These are phyloP conservation scores for Erigeron canadensis DNA, from an alignment of 129 eudicot genomes.

Conservation along the genomic window DNA sequence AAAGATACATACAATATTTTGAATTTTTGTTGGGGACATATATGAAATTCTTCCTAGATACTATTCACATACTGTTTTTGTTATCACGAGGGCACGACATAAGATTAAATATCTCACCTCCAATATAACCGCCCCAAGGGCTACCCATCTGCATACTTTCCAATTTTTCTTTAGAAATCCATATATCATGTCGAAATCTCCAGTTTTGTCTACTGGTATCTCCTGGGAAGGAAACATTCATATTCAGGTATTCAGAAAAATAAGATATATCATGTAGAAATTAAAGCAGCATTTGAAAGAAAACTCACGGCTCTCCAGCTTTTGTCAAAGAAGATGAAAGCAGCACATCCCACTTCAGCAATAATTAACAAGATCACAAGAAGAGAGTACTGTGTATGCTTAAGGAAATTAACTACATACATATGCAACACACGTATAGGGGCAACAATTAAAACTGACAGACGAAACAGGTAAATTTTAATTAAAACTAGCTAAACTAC, in stretches of 20 bases:
- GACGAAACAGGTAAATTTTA: background rate
- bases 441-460: too few relatives aligned
- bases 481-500: background rate
- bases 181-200: slow-evolving; percentile 64
- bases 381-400: slow-evolving; percentile 60
- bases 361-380: slow-evolving; percentile 66
- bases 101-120: slow-evolving; percentile 42
- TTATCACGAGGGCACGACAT: background rate
- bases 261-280: background rate
- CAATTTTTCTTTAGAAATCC: slow-evolving; percentile 71
- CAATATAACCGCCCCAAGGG: slow-evolving; percentile 74
- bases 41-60: too few relatives aligned
- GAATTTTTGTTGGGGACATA: background rate
- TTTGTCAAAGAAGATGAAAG: slow-evolving; percentile 78
- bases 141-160: slow-evolving; percentile 83
- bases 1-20: too few relatives aligned
- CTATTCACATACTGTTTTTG: too few relatives aligned
- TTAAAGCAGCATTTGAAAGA: background rate
- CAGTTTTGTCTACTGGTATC: slow-evolving; percentile 87
- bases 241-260: slow-evolving; percentile 13
- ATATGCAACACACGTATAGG: background rate
- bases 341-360: slow-evolving; percentile 69
- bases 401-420: slow-evolving; percentile 48
- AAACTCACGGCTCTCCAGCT: slow-evolving; percentile 80
- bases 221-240: slow-evolving; percentile 46